phyloP scores from a whole-genome alignment of 1,284 basidiomycete species.

The Xerocomus amazonicus region DNA sequence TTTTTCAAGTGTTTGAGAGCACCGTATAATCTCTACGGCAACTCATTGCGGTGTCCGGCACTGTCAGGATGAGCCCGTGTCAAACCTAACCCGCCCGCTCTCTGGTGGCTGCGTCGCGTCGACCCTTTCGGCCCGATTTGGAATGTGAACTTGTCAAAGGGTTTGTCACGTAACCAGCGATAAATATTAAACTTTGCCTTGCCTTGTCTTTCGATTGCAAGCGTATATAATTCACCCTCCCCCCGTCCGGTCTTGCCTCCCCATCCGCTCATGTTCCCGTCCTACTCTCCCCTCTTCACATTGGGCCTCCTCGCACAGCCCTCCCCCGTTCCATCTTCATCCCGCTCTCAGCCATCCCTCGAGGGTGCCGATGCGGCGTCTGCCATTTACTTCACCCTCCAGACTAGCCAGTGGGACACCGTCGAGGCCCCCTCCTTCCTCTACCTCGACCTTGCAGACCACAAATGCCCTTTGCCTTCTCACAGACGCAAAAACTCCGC shows the following conservation, averaged over 20 bases:
- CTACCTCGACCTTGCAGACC: conserved; percentile 59
- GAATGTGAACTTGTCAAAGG: too few species aligned
- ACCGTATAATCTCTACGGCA: neutral
- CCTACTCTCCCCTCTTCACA: conserved; percentile 32
- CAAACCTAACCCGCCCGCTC: too few species aligned
- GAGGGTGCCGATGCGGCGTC: conserved; percentile 31
- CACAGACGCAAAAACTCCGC: conserved; percentile 39
- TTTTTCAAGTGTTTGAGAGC: too few species aligned
- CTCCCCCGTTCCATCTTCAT: neutral
- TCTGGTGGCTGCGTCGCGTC: too few species aligned
- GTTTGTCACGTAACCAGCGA: too few species aligned
- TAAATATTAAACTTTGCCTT: conserved; percentile 25
- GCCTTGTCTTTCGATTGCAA: too few species aligned
- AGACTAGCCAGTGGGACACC: conserved; percentile 36
- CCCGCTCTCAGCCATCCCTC: too few species aligned
- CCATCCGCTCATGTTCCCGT: conserved; percentile 15
- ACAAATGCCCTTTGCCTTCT: conserved; percentile 42
- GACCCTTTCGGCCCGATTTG: too few species aligned
- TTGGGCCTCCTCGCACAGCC: conserved; percentile 21
- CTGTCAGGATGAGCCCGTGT: too few species aligned
- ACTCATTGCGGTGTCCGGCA: neutral
- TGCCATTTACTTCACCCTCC: conserved; percentile 52
- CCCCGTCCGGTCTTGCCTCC: neutral
- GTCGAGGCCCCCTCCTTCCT: conserved; percentile 51
- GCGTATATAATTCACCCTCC: conserved; percentile 14